phyloP scores from a whole-genome alignment of 1,139 yeast genomes.

The Casaregolazyma suthepensis region DNA sequence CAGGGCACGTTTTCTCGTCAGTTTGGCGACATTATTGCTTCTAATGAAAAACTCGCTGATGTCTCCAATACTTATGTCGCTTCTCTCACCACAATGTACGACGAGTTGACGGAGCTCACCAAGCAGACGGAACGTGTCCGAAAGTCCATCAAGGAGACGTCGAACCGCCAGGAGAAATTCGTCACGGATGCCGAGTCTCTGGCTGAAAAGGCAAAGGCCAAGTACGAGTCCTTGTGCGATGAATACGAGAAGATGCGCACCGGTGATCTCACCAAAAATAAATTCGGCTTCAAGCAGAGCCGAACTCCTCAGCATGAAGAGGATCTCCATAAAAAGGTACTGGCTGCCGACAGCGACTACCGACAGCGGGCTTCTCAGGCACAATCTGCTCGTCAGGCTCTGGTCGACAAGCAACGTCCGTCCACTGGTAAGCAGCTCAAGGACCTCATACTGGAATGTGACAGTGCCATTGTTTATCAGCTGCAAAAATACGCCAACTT shows the following conservation, averaged over 20 bases:
- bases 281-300: conserved; percentile 64
- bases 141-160: conserved; percentile 74
- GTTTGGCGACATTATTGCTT: conserved; percentile 62
- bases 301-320: conserved; percentile 91
- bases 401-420: conserved; percentile 71
- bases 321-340: conserved; percentile 74
- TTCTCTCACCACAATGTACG: conserved; percentile 78
- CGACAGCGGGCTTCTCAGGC: conserved; percentile 68
- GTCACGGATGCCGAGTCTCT: conserved; percentile 71
- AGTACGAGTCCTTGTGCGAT: conserved; percentile 73
- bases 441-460: conserved; percentile 76
- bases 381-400: conserved; percentile 66
- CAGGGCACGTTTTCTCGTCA: conserved; percentile 64
- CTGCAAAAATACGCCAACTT: conserved; percentile 84
- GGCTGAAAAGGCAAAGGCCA: conserved; percentile 84
- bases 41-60: conserved; percentile 68
- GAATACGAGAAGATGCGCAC: conserved; percentile 79
- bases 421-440: conserved; percentile 65
- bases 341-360: conserved; percentile 79
- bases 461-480: conserved; percentile 82
- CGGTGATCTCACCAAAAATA: conserved; percentile 74
- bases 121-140: conserved; percentile 65
- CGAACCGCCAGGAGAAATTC: conserved; percentile 73
- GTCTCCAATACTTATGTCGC: conserved; percentile 74
- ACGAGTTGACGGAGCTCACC: conserved; percentile 71